Evolutionary conservation across 768 basidiomycete genomes (phyloP), one percentile per base, ranked within the genome.

Genomic region (Termitomyces titanicus): DNA sequence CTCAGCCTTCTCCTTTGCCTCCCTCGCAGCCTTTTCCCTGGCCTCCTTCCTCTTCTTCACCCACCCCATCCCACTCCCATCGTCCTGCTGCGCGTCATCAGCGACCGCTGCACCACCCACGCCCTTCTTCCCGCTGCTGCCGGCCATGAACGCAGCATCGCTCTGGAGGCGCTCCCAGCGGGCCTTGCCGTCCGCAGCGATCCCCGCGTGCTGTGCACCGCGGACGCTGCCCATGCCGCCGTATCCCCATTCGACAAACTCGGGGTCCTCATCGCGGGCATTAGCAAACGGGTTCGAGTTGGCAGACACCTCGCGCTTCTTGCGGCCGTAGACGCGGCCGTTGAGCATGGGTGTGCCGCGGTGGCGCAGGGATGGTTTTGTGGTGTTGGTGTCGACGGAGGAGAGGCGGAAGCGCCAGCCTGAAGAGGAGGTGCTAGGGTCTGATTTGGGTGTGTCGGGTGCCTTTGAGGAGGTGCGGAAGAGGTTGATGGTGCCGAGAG

Each of bases 171-270:
- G 60, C 25, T 67, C 72, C 73, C 70, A 77, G 49, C 69, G 64
- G 34, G 68, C 70, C 38, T 65, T 55, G 22, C 63, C 63, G 13
- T 65, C 70, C 11, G 72, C 70, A 40, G 72, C 73, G 9, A 61
- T 47, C 9, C 64, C 64, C 1, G 64, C 64, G 24, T 61, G 60
- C 20, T 34, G 42, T 0, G 71, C 75, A 3, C 75, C 75, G 27
- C 71, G 72, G 0, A 80, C 79, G 34, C 79, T 80, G 25, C 92
- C 92, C 86, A 93, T 87, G 2, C 89, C 89, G 31, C 89, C 89
- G 55, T 88, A 90, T 0, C 93, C 93, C 93, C 93, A 95, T 69
- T 95, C 93, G 15, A 93, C 90, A 61, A 95, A 95, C 65, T 88
- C 88, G 31, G 88, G 88, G 58, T 91, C 89, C 0, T 85, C 81